phyloP scores from a whole-genome alignment of 2,329 filamentous ascomycete genomes.

The Phialophora macrospora region DNA sequence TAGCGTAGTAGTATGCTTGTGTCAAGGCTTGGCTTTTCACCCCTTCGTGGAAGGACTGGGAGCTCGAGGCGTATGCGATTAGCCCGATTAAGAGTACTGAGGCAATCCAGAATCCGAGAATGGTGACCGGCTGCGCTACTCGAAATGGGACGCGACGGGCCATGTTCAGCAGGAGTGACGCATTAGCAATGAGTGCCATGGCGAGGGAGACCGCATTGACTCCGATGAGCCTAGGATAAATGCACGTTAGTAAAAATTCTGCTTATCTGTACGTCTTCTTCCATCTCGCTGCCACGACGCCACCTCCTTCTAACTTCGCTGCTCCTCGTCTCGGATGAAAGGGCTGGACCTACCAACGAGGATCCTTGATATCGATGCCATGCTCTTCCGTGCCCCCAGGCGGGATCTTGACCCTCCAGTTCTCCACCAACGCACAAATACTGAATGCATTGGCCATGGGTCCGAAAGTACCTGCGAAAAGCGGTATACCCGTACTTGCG shows the following conservation, averaged over 20 bases:
- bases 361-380: conserved; percentile 57
- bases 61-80: conserved; percentile 51
- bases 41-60: conserved; percentile 45
- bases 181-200: conserved; percentile 60
- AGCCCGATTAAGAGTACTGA: conserved; percentile 60
- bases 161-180: conserved; percentile 64
- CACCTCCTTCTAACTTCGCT: not conserved
- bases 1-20: conserved; percentile 64
- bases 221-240: conserved; percentile 52
- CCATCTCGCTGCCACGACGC: not conserved
- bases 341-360: conserved; percentile 52
- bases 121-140: conserved; percentile 64
- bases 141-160: conserved; percentile 59
- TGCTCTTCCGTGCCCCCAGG: conserved; percentile 51
- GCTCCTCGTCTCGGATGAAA: not conserved
- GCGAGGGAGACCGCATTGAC: conserved; percentile 62
- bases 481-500: conserved; percentile 62
- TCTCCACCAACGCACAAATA: conserved; percentile 60
- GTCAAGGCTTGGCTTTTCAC: conserved; percentile 54
- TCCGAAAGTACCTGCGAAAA: conserved; percentile 62
- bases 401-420: conserved; percentile 61
- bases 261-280: not conserved
- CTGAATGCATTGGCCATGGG: conserved; percentile 62
- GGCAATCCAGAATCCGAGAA: conserved; percentile 63
- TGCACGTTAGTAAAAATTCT: not conserved